Base-by-base conservation (phyloP, 805 yeast species). In the Yamadazyma sp. region DNA sequence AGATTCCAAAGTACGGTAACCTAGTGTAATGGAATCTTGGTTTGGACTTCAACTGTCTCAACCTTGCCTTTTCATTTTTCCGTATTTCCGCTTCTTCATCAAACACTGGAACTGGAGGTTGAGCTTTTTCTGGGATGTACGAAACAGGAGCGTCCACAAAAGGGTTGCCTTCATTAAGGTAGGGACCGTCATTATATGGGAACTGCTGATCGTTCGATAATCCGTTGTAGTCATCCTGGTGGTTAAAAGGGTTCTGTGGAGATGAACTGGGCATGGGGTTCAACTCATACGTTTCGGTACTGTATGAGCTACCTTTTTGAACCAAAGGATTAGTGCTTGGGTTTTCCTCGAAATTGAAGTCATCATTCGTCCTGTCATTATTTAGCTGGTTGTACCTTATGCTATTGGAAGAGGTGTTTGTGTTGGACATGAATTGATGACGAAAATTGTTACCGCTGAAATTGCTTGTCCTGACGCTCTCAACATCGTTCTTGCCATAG, bases 1-100 rank as follows among this genome's bases (percentile, higher is more conserved):
- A 5, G 6, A 65, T 63, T 10, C 71, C 62, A 43, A 69, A 59
- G 50, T 64, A 69, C 3, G 75, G 72, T 13, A 67, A 49, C 35
- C 59, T 54, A 3, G 71, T 59, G 41, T 48, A 62, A 48, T 62
- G 69, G 46, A 61, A 62, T 20, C 64, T 41, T 3, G 67, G 66
- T 35, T 51, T 51, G 3, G 55, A 45, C 23, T 53, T 41, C 12
- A 59, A 40, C 18, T 54, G 60, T 28, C 45, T 47, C 14, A 52
- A 13, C 36, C 66, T 42, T 28, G 57, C 53, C 32, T 44, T 47
- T 32, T 59, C 61, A 40, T 56, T 57, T 20, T 34, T 23, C 19
- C 46, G 41, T 9, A 50, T 37, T 29, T 33, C 45, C 7, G 37
- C 45, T 13, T 43, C 42, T 25, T 49, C 54, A 12, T 44, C 50